Base-by-base conservation (phyloP, 2,329 filamentous ascomycete genomes). In the Sporothrix phasma region DNA sequence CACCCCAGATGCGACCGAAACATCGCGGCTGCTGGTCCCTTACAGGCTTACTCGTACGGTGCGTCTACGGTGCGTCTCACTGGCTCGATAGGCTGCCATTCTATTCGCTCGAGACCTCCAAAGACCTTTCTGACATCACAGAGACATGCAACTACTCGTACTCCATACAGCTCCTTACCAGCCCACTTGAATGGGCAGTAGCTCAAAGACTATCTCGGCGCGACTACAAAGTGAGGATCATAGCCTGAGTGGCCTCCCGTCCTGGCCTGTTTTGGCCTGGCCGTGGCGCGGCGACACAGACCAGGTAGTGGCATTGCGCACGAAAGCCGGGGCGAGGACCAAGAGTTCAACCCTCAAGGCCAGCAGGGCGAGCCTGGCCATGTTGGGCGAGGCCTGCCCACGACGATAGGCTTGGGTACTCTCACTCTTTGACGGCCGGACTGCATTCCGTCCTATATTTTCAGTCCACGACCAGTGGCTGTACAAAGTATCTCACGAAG, bases 251-350 rank as follows among this genome's bases (percentile, higher is more conserved):
- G 31, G 53, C 34, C n/a, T 29, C 22, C 24, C 39, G n/a, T n/a
- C n/a, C n/a, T 11, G 54, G 43, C 39, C 39, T 59, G 54, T n/a
- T 22, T 22, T 41, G 19, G 54, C 19, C 31, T 41, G 53, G 49
- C 24, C 31, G 37, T 43, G 53, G 37, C 19, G 41, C 41, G 41
- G 56, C 37, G 39, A 61, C 58, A 61, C 58, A 47, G 58, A 49
- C 43, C 58, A 47, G 58, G 29, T n/a, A 11, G 43, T 61, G 58
- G 58, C 58, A 49, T 49, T 49, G 43, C 43, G 43, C n/a, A 34
- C 15, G 29, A 47, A 43, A 43, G 37, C 19, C 53, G 37, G 53
- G 53, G 53, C 22, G 19, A 11, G 8, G 47, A 22, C 51, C 53
- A 58, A 10, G 15, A 29, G 37, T 29, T 41, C 31, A 7, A 10